These are phyloP conservation scores for Penium margaritaceum DNA, from an alignment of 139 green algal genomes.

Conservation along the genomic window DNA sequence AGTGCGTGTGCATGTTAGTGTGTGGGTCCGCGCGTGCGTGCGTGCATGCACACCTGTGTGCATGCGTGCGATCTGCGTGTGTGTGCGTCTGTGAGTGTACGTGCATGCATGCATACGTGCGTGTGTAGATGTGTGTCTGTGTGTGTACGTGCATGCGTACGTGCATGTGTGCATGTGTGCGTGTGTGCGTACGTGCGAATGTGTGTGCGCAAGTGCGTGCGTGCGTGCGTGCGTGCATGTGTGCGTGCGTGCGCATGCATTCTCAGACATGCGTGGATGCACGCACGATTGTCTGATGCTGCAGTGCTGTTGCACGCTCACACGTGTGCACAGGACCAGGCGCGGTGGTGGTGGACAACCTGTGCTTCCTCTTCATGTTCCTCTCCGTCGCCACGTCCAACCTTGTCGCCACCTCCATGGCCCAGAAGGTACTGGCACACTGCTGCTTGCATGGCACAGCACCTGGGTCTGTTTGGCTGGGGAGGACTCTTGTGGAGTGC, in stretches of 20 bases:
- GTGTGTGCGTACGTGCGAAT: not conserved
- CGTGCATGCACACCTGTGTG: too few species aligned
- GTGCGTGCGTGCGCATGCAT: not conserved
- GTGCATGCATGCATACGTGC: too few species aligned
- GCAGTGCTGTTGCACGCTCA: not conserved
- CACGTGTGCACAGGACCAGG: not conserved
- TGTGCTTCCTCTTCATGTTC: conserved; percentile 44
- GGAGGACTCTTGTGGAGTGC: not conserved
- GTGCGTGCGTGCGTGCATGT: not conserved
- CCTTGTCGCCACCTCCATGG: conserved; percentile 39
- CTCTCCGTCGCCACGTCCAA: conserved; percentile 38
- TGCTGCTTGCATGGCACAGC: not conserved
- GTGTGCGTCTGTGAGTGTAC: too few species aligned
- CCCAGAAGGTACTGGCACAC: not conserved
- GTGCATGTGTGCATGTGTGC: not conserved
- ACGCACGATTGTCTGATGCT: not conserved
- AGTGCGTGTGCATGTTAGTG: too few species aligned
- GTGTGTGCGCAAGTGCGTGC: not conserved
- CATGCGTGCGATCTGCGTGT: too few species aligned
- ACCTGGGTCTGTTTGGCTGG: not conserved
- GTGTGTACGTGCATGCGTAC: too few species aligned
- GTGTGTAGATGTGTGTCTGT: too few species aligned
- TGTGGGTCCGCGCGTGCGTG: too few species aligned
- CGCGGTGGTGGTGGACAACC: conserved; percentile 14
- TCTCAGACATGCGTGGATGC: not conserved